Base-by-base conservation (phyloP, 2,329 filamentous ascomycete genomes). In the Arthrobotrys entomopaga region DNA sequence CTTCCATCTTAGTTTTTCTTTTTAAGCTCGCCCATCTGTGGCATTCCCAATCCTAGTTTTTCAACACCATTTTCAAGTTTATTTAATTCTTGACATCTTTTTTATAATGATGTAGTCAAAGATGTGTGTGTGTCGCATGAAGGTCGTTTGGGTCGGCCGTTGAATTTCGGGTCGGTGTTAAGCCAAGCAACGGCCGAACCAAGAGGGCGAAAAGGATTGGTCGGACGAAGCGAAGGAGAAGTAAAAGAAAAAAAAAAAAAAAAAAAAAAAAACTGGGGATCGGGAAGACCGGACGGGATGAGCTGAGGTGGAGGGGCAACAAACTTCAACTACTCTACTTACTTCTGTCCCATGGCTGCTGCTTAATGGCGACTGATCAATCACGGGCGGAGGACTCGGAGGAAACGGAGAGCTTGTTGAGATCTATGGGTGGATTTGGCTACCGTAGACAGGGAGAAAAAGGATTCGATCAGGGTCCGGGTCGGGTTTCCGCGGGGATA, bases 161-260 rank as follows among this genome's bases (percentile, higher is more conserved):
- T 22, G 53, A 58, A n/a, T 24, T 42, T 22, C 16, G 46, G 46
- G 42, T 67, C 48, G 64, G 64, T 4, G 43, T 52, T 59, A 59
- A 56, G 15, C 42, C 29, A 46, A 24, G 19, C 38, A 50, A 46
- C 54, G 43, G 22, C 46, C 53, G 26, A 59, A 4, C 20, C 26
- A 42, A 40, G 49, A 15, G 49, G 4, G 22, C 24, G n/a, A 34
- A 34, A 34, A 10, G 29, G 29, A 34, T 19, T 20, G 15, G 49
- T 34, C 20, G n/a, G 57, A 20, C 57, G 34, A 19, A 34, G 26
- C 34, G 43, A n/a, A 46, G 13, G 42, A 50, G 10, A 34, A 63
- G 61, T n/a, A n/a, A n/a, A n/a, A n/a, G n/a, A n/a, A n/a, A 26
- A 65, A 34, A 65, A 73, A 66, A 66, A 73, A n/a, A n/a, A 60